These are phyloP conservation scores for Botrytis tulipae DNA, from an alignment of 2,329 filamentous ascomycete species.

Conservation along the genomic window DNA sequence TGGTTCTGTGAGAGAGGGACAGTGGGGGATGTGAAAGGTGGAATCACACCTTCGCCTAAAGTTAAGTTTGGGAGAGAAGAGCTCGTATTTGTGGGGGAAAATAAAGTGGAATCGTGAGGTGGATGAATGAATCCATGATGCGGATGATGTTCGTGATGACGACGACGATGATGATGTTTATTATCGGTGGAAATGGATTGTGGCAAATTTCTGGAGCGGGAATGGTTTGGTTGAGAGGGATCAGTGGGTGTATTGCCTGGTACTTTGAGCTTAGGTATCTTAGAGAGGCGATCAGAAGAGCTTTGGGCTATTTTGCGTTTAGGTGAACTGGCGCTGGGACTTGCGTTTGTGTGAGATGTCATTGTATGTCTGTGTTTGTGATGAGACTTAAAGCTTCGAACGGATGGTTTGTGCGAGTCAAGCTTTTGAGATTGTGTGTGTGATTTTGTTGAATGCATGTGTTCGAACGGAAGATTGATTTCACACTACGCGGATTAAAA, in stretches of 20 bases:
- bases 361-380: neutral
- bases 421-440: neutral
- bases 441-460: neutral
- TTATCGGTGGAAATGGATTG: neutral
- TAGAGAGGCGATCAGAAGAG: conserved; percentile 4
- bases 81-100: neutral
- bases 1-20: neutral
- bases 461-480: neutral
- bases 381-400: neutral
- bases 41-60: neutral
- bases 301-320: conserved; percentile 9
- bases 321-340: neutral
- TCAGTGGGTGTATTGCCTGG: conserved; percentile 4
- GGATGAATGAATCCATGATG: conserved; percentile 6
- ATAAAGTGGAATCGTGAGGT: neutral
- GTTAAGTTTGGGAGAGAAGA: neutral
- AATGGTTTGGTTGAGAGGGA: neutral
- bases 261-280: conserved; percentile 7
- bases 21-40: conserved; percentile 14
- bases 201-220: conserved; percentile 1
- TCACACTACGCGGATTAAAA: neutral
- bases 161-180: neutral
- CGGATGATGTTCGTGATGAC: neutral
- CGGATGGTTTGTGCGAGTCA: neutral
- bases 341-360: neutral